Percentiles rank a stretch among this genome's conserved stretches.
Conservation (phyloP, 2,329 filamentous ascomycete genomes). For the Akanthomyces uredinophilus region DNA sequence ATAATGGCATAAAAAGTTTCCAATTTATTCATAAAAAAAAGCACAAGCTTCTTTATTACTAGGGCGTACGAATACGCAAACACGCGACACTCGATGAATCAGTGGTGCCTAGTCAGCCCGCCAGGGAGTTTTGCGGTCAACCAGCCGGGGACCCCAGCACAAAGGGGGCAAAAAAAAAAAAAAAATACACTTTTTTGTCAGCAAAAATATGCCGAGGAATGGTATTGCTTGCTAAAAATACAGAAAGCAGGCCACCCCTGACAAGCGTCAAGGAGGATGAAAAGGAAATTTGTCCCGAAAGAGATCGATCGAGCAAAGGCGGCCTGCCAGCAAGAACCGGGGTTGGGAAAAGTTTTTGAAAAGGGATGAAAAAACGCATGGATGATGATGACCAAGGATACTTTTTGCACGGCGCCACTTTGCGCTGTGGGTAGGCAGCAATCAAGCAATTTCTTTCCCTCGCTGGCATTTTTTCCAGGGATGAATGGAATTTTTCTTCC, state of each 20-base stretch:
- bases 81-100: too few species aligned
- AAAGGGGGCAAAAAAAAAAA: too few species aligned
- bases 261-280: background rate
- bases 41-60: too few species aligned
- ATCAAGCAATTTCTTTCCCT: background rate
- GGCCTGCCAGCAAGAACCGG: background rate
- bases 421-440: background rate
- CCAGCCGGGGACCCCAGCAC: too few species aligned
- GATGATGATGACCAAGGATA: background rate
- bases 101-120: too few species aligned
- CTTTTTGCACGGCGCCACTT: background rate
- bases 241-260: background rate
- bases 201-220: background rate
- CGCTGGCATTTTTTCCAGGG: background rate
- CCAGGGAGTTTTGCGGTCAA: too few species aligned
- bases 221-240: background rate
- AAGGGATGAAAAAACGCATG: background rate
- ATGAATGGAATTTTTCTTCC: background rate
- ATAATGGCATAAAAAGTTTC: too few species aligned
- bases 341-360: background rate
- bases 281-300: background rate
- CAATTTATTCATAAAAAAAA: too few species aligned
- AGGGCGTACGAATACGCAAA: too few species aligned
- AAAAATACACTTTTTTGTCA: too few species aligned
- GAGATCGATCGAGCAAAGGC: conserved; percentile 5